phyloP scores from a whole-genome alignment of 345 rosid genomes.

The Anastatica hierochuntica region DNA sequence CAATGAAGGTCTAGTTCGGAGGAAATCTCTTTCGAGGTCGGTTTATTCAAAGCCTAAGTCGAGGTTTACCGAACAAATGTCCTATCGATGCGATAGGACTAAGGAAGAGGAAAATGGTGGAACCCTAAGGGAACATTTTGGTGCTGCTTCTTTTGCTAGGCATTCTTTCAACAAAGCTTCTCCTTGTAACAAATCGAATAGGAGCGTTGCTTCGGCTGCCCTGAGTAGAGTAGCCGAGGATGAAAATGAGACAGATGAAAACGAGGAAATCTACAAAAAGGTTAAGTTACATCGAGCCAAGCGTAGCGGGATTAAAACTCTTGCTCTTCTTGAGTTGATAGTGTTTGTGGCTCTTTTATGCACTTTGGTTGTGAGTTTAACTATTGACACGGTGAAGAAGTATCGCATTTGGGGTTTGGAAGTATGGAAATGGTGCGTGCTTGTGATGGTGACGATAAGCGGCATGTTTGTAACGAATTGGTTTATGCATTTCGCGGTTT shows the following conservation, averaged over 20 bases:
- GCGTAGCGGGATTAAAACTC: slow-evolving; percentile 22
- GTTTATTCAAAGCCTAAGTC: slow-evolving; percentile 68
- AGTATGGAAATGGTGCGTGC: slow-evolving; percentile 79
- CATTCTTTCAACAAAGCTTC: slow-evolving; percentile 34
- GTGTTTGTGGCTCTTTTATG: slow-evolving; percentile 29
- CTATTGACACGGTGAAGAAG: slow-evolving; percentile 26
- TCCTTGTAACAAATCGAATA: slow-evolving; percentile 32
- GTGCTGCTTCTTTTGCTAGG: slow-evolving; percentile 31
- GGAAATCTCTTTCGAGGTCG: slow-evolving; percentile 47
- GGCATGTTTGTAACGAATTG: slow-evolving; percentile 68
- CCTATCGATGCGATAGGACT: slow-evolving; percentile 27
- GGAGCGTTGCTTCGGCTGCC: slow-evolving; percentile 26
- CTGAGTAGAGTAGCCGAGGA: slow-evolving; percentile 30
- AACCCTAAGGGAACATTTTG: slow-evolving; percentile 29
- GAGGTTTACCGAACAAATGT: slow-evolving; percentile 57
- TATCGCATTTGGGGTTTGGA: slow-evolving; percentile 43
- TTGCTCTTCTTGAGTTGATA: slow-evolving; percentile 43
- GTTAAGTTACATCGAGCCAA: slow-evolving; percentile 39
- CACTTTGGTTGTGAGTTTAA: slow-evolving; percentile 52
- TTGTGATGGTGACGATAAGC: slow-evolving; percentile 61
- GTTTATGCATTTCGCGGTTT: slow-evolving; percentile 65
- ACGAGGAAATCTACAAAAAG: slow-evolving; percentile 49
- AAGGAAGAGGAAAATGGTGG: slow-evolving; percentile 32
- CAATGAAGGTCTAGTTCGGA: slow-evolving; percentile 33
- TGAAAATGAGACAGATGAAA: slow-evolving; percentile 31